phyloP scores from a whole-genome alignment of 768 basidiomycete species.

The Suillus subalutaceus region DNA sequence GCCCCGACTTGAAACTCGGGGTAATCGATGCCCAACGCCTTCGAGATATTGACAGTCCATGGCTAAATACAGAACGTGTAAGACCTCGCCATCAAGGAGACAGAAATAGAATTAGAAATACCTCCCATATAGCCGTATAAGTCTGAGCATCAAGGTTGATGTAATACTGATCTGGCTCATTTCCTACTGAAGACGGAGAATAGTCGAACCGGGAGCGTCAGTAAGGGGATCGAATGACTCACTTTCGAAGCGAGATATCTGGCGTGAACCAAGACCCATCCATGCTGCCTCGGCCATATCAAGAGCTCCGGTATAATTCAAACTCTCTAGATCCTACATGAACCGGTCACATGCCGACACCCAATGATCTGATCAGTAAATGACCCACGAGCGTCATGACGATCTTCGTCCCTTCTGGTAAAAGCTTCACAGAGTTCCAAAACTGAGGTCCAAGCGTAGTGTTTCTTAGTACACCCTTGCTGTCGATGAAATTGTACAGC shows the following conservation, averaged over 20 bases:
- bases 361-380: background rate
- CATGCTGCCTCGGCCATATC: slow-evolving; percentile 46
- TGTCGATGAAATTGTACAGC: slow-evolving; percentile 44
- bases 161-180: slow-evolving; percentile 56
- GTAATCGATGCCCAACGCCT: slow-evolving; percentile 36
- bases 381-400: slow-evolving; percentile 45
- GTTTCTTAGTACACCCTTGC: slow-evolving; percentile 46
- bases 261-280: slow-evolving; percentile 36
- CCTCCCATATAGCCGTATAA: slow-evolving; percentile 50
- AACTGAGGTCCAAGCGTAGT: slow-evolving; percentile 55
- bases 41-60: slow-evolving; percentile 52
- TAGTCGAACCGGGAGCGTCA: background rate
- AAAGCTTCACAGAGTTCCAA: slow-evolving; percentile 46
- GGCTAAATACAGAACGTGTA: slow-evolving; percentile 30
- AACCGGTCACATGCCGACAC: background rate
- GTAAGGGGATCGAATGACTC: background rate
- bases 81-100: background rate
- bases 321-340: slow-evolving; percentile 45
- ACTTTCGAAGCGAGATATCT: slow-evolving; percentile 52
- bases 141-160: slow-evolving; percentile 43
- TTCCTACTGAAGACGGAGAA: slow-evolving; percentile 41
- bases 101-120: slow-evolving; percentile 22
- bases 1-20: slow-evolving; percentile 54
- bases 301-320: slow-evolving; percentile 45
- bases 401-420: slow-evolving; percentile 51